phyloP scores from a whole-genome alignment of 352 stramenopile species.

The Phytophthora capsici region DNA sequence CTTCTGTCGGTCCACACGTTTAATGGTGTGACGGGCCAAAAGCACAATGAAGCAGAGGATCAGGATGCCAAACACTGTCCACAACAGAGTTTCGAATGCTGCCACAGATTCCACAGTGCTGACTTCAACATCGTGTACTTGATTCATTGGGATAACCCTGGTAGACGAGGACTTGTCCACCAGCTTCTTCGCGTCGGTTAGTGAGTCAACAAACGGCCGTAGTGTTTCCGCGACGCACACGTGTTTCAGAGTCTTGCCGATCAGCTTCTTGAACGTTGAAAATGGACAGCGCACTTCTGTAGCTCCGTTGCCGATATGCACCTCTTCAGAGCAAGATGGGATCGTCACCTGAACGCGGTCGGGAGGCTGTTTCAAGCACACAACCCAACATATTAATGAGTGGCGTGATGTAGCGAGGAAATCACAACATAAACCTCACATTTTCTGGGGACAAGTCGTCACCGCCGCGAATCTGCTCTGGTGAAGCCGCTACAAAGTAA shows the following conservation, averaged over 20 bases:
- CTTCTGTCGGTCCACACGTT: slow-evolving; percentile 25
- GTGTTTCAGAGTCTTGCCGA: slow-evolving; percentile 70
- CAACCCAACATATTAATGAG: slow-evolving; percentile 4
- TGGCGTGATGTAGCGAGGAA: neutral
- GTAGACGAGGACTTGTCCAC: slow-evolving; percentile 2
- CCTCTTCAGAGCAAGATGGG: slow-evolving; percentile 71
- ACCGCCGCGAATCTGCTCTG: slow-evolving; percentile 72
- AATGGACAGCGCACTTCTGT: slow-evolving; percentile 68
- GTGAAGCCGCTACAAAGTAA: slow-evolving; percentile 75
- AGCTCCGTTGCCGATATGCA: slow-evolving; percentile 46
- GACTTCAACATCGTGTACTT: slow-evolving; percentile 8
- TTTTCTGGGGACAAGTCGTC: slow-evolving; percentile 62
- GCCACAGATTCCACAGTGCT: slow-evolving; percentile 2
- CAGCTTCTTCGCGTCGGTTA: slow-evolving; percentile 19
- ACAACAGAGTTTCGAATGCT: slow-evolving; percentile 37
- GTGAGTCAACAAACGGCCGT: slow-evolving; percentile 66
- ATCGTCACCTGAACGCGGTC: slow-evolving; percentile 72
- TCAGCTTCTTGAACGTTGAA: slow-evolving; percentile 70
- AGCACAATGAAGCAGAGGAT: slow-evolving; percentile 49
- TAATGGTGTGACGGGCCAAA: slow-evolving; percentile 34
- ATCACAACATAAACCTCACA: slow-evolving; percentile 35
- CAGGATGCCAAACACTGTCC: slow-evolving; percentile 48
- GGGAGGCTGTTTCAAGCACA: slow-evolving; percentile 47
- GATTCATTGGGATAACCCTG: slow-evolving; percentile 6
- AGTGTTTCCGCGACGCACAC: slow-evolving; percentile 76